Conservation (phyloP, 441 rosid genomes). For the Viola pubescens region DNA sequence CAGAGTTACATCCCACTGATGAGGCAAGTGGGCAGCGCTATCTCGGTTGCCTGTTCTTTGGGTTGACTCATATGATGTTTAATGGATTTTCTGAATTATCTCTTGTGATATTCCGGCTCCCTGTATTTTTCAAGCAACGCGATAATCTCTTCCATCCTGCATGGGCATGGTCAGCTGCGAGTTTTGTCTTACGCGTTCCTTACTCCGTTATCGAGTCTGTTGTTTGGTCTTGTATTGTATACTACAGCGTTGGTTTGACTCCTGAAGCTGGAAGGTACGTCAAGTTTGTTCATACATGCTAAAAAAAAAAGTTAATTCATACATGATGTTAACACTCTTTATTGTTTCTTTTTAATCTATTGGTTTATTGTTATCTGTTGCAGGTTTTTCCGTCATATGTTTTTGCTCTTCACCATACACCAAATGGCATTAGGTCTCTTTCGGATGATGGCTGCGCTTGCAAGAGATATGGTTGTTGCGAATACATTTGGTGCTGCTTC, state of each 20-base stretch:
- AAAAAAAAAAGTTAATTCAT: neutral
- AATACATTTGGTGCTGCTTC: slow-evolving; percentile 80
- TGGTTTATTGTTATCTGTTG: neutral
- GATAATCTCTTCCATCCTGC: slow-evolving; percentile 90
- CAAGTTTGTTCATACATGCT: neutral
- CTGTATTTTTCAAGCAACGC: slow-evolving; percentile 86
- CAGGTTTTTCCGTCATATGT: slow-evolving; percentile 30
- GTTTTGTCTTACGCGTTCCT: slow-evolving; percentile 79
- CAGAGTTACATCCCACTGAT: slow-evolving; percentile 70
- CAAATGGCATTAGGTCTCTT: slow-evolving; percentile 93
- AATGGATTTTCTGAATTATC: slow-evolving; percentile 85
- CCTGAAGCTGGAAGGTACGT: slow-evolving; percentile 61
- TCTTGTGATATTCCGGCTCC: slow-evolving; percentile 74
- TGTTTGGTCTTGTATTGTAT: slow-evolving; percentile 80
- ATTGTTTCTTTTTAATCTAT: neutral
- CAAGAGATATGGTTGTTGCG: slow-evolving; percentile 85
- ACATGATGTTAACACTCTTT: slow-evolving; percentile 2
- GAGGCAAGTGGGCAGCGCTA: slow-evolving; percentile 67
- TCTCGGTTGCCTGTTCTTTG: slow-evolving; percentile 74
- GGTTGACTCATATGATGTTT: slow-evolving; percentile 84
- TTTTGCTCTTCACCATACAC: slow-evolving; percentile 63
- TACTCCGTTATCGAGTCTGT: slow-evolving; percentile 75
- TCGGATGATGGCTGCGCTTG: slow-evolving; percentile 68
- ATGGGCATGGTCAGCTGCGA: slow-evolving; percentile 79
- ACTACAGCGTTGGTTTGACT: slow-evolving; percentile 78